Conservation (phyloP, 2,329 filamentous ascomycete species). For the Colletotrichum cuscutae region DNA sequence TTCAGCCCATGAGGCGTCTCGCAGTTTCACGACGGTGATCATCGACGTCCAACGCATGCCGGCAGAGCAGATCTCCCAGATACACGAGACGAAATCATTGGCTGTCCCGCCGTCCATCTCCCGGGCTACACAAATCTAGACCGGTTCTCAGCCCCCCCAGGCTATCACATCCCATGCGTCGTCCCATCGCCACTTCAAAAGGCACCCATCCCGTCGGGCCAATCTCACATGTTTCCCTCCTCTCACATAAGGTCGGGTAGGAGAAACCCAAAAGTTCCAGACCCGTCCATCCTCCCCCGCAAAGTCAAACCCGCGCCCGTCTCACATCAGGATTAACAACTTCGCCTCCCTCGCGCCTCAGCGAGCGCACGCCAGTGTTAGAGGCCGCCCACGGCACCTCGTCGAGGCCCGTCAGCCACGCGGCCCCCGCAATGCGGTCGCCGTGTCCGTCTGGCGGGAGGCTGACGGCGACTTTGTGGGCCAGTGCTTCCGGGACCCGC, state of each 20-base stretch:
- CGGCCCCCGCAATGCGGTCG: slow-evolving; percentile 6
- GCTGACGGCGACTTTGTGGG: slow-evolving; percentile 28
- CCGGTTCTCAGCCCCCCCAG: not conserved
- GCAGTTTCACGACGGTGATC: not conserved
- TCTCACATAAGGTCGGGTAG: not conserved
- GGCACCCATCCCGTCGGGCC: slow-evolving; percentile 2
- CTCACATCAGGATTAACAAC: slow-evolving; percentile 6
- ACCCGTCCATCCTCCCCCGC: not conserved
- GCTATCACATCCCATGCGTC: not conserved
- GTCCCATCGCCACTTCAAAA: not conserved
- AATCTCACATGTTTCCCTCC: slow-evolving; percentile 2
- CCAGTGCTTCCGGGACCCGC: slow-evolving; percentile 21
- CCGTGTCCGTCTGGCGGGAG: slow-evolving; percentile 27
- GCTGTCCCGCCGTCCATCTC: not conserved
- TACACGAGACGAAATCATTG: not conserved
- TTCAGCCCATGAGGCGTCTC: not conserved
- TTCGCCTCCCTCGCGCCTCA: not conserved
- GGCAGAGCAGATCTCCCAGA: not conserved
- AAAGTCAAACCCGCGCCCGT: slow-evolving; percentile 1
- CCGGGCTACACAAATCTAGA: not conserved
- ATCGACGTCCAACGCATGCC: not conserved
- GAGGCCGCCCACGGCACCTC: not conserved
- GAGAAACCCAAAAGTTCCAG: not conserved
- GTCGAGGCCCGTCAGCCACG: slow-evolving; percentile 3
- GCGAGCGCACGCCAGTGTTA: not conserved